Base-by-base conservation (phyloP, 345 rosid genomes). In the Populus deltoides region DNA sequence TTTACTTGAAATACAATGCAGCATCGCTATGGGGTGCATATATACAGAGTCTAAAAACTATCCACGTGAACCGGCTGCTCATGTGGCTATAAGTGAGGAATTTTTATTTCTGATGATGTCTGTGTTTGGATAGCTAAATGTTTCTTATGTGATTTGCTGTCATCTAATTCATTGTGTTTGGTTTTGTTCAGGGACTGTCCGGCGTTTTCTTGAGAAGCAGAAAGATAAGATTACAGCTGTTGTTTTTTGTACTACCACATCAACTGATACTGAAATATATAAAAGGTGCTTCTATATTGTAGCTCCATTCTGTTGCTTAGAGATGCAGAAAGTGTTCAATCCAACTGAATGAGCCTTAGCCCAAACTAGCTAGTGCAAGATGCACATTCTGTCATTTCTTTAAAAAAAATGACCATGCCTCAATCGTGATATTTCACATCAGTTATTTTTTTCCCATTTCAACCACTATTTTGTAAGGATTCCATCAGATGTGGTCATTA, bases 1-100 rank as follows among this genome's bases (percentile, higher is more conserved):
- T 81, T 73, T 74, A 35, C 67, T 78, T 86, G 81, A 51, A 57
- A 68, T 81, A 41, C 74, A 36, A 76, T 86, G 85, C 92, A 96
- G 99, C 86, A 91, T 96, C 36, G 99, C 98, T 5, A 89, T 89
- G 93, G 98, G 88, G 24, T 96, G 99, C 81, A 90, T 96, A 86
- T 93, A 96, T 83, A 88, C 97, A 22, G 98, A 96, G 68, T 87
- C 97, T 66, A 96, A 96, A 86, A 93, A 90, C 80, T 96, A 96
- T 86, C 99, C 99, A 71, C 93, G 99, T 49, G 98, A 96, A 88
- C 93, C 97, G 74, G 99, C 99, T 80, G 98, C 98, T 25, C 99
- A 96, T 84, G 97, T 96, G 43, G 95, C 99, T 82, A 92, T 96
- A 84, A 90, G 99, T 96, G 84, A 92, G 98, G 78, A 82, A 70